Base-by-base conservation (phyloP, 495 filamentous ascomycete species). In the Penicillium mononematosum region DNA sequence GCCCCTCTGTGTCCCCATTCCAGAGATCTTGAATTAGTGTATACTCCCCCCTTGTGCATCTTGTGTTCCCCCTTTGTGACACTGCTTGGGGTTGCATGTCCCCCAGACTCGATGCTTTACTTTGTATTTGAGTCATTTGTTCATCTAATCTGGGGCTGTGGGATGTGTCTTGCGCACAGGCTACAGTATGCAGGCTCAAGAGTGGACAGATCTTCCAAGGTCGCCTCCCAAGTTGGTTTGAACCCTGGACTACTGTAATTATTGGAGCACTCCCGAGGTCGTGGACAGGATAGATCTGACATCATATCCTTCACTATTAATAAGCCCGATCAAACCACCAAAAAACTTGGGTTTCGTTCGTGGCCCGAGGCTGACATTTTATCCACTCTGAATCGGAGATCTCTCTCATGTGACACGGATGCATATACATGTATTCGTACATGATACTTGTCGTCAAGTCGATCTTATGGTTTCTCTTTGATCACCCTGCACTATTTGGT, bases 321-420 rank as follows among this genome's bases (percentile, higher is more conserved):
- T 36, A 36, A 36, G 29, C 29, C 29, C 29, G 3, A 10, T 31
- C 29, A 4, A 34, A 34, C 31, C 11, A 1, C 31, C 11, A 32
- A 14, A 14, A 24, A 10, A 34, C 31, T 34, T 31, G 29, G 3
- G 41, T 25, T 25, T 31, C 17, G 16, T 9, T 24, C 14, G n/a
- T 50, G 1, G 46, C 46, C 47, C 25, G 50, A 42, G 34, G 39
- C 50, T 53, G 50, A 53, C 50, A 41, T 53, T 29, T 44, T 41
- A 55, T 14, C 52, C 52, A 55, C 52, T 32, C 29, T 36, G 52
- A 46, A 55, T 55, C 52, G 52, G 52, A 55, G 52, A 55, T 55
- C 52, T 54, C 51, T 54, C 51, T 46, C 52, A 55, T 55, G 52
- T 55, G 52, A 55, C 43, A 45, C 38, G 10, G 14, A 43, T 41